Conservation (phyloP, 768 basidiomycete genomes). For the Favolaschia claudopus region DNA sequence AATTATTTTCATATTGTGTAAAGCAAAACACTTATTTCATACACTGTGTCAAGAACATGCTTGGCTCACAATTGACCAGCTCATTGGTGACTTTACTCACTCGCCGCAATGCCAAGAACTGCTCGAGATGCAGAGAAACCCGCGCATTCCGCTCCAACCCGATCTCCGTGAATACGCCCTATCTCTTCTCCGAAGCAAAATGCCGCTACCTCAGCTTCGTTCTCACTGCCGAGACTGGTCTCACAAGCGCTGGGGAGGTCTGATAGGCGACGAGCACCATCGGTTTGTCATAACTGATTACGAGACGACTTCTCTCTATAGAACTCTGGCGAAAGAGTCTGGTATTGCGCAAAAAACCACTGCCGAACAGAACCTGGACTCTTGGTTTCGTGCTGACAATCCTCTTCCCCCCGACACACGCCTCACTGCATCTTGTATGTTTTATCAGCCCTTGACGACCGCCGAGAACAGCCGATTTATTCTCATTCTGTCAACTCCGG, state of each 20-base stretch:
- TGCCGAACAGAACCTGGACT: constrained; percentile 34
- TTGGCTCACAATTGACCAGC: constrained; percentile 9
- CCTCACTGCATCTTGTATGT: constrained; percentile 28
- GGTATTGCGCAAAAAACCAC: constrained; percentile 32
- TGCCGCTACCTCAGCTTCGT: constrained; percentile 30
- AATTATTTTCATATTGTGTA: neutral
- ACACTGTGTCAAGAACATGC: neutral
- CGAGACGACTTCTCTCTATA: constrained; percentile 34
- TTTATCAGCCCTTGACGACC: constrained; percentile 30
- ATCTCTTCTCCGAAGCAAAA: constrained; percentile 22
- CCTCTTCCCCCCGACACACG: constrained; percentile 27
- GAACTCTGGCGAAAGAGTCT: constrained; percentile 23
- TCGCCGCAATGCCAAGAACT: constrained; percentile 19
- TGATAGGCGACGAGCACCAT: constrained; percentile 24
- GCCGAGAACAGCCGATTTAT: constrained; percentile 27
- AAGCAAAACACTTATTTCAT: neutral
- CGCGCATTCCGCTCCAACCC: constrained; percentile 24
- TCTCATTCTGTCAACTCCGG: constrained; percentile 26
- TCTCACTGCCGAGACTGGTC: constrained; percentile 30
- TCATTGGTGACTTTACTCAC: constrained; percentile 31
- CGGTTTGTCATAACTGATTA: constrained; percentile 24
- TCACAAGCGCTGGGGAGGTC: constrained; percentile 21
- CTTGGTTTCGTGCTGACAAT: constrained; percentile 30
- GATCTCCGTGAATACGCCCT: constrained; percentile 29
- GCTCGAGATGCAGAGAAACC: constrained; percentile 24